A percentile compares a stretch with the other conserved stretches of the same genome.
These are phyloP conservation scores for Hericium coralloides DNA, from an alignment of 768 basidiomycete genomes.

Conservation along the genomic window DNA sequence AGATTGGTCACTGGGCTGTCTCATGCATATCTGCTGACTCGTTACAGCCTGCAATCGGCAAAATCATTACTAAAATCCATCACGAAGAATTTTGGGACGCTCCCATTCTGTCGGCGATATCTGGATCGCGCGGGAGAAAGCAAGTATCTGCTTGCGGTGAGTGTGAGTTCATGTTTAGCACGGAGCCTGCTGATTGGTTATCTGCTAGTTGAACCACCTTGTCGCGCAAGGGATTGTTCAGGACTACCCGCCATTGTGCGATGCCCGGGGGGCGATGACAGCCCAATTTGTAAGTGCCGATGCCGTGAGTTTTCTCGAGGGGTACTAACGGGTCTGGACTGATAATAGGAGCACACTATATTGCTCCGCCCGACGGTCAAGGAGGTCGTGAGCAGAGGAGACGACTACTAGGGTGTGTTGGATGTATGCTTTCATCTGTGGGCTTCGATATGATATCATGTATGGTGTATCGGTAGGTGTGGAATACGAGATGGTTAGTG, in stretches of 20 bases:
- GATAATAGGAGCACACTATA: conserved; percentile 72
- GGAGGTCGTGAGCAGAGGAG: conserved; percentile 77
- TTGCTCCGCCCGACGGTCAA: conserved; percentile 77
- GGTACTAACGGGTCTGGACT: not conserved
- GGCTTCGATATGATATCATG: not conserved
- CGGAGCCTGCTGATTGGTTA: conserved; percentile 1
- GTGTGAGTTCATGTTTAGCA: conserved; percentile 15
- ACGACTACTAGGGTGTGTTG: conserved; percentile 52
- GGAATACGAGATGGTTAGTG: not conserved
- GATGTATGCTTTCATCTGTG: not conserved
- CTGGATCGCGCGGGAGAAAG: conserved; percentile 88
- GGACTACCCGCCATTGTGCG: conserved; percentile 89
- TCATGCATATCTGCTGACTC: not conserved
- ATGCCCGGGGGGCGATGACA: conserved; percentile 81
- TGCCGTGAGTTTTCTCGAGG: not conserved
- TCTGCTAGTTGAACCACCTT: conserved; percentile 70
- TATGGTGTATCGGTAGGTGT: not conserved
- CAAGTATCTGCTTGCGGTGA: conserved; percentile 84
- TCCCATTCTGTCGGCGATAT: conserved; percentile 94
- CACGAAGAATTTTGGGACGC: conserved; percentile 86
- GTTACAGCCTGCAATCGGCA: conserved; percentile 64
- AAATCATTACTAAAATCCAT: conserved; percentile 83
- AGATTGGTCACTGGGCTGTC: not conserved
- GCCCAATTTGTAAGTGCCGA: conserved; percentile 70
- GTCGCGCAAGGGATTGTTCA: conserved; percentile 84